phyloP scores from a whole-genome alignment of 768 basidiomycete genomes.

The Rickenella mellea region DNA sequence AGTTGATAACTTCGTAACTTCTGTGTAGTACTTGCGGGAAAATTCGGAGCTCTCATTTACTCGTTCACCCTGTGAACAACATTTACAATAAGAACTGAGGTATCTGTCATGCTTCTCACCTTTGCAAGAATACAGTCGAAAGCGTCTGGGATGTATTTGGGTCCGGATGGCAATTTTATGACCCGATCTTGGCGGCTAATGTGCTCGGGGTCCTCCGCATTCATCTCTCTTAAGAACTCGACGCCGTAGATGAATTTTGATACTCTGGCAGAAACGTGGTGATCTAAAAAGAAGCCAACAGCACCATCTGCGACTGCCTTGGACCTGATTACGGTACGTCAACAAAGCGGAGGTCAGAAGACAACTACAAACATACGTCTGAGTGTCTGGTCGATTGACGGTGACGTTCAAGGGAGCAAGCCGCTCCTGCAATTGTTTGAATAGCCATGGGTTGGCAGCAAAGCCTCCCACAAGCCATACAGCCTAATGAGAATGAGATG shows the following conservation, averaged over 20 bases:
- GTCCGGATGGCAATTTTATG: slow-evolving; percentile 70
- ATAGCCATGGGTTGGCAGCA: slow-evolving; percentile 76
- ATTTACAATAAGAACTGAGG: slow-evolving; percentile 2
- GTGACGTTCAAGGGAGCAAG: slow-evolving; percentile 44
- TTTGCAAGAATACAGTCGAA: slow-evolving; percentile 73
- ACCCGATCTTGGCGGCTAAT: slow-evolving; percentile 51
- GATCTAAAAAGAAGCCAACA: slow-evolving; percentile 77
- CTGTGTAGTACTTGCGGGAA: slow-evolving; percentile 74
- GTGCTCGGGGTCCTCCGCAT: slow-evolving; percentile 59
- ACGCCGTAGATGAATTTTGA: slow-evolving; percentile 78
- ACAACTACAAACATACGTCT: slow-evolving; percentile 42
- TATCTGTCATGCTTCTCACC: slow-evolving; percentile 28
- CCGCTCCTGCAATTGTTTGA: slow-evolving; percentile 63
- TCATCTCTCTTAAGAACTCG: slow-evolving; percentile 63
- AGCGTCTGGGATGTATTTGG: slow-evolving; percentile 69
- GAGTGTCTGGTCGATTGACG: slow-evolving; percentile 69
- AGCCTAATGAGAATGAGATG: slow-evolving; percentile 32
- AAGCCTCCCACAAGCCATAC: slow-evolving; percentile 80
- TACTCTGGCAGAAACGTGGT: slow-evolving; percentile 74
- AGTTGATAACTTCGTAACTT: slow-evolving; percentile 66
- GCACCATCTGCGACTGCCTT: slow-evolving; percentile 83
- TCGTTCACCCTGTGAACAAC: slow-evolving; percentile 42
- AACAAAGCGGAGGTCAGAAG: neutral
- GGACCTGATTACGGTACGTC: slow-evolving; percentile 34
- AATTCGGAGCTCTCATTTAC: slow-evolving; percentile 80